Percentiles rank a stretch among this genome's conserved stretches.
phyloP scores from a whole-genome alignment of 2,329 filamentous ascomycete species.

The Pyricularia sp. region DNA sequence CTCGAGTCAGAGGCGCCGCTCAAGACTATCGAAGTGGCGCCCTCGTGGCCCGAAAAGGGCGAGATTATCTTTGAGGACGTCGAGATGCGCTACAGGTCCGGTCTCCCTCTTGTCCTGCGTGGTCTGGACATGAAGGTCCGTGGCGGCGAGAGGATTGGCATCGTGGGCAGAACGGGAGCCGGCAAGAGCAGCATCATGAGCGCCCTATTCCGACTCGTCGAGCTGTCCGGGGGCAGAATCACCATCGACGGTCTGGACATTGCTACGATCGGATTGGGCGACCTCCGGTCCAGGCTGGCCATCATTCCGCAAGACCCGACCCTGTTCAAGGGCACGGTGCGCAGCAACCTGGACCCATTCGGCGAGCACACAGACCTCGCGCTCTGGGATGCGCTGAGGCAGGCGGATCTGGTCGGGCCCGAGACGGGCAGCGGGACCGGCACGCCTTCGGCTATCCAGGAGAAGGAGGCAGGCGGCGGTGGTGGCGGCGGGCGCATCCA shows the following conservation, averaged over 20 bases:
- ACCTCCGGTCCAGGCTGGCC: slow-evolving; percentile 65
- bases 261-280: slow-evolving; percentile 62
- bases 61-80: slow-evolving; percentile 70
- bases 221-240: slow-evolving; percentile 53
- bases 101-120: slow-evolving; percentile 63
- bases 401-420: slow-evolving; percentile 60
- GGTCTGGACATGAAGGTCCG: slow-evolving; percentile 62
- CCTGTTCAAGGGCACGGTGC: slow-evolving; percentile 71
- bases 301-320: slow-evolving; percentile 84
- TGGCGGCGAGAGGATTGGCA: slow-evolving; percentile 70
- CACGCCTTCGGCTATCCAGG: not conserved
- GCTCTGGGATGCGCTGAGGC: slow-evolving; percentile 68
- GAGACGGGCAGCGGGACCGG: slow-evolving; percentile 12
- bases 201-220: slow-evolving; percentile 68
- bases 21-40: slow-evolving; percentile 48
- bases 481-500: slow-evolving; percentile 49
- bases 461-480: slow-evolving; percentile 4
- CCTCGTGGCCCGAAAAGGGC: slow-evolving; percentile 77
- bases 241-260: slow-evolving; percentile 61
- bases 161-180: slow-evolving; percentile 73
- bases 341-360: slow-evolving; percentile 75
- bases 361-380: slow-evolving; percentile 67
- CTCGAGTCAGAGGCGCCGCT: slow-evolving; percentile 85
- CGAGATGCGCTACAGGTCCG: slow-evolving; percentile 67
- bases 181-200: slow-evolving; percentile 81